These are phyloP conservation scores for Backusella westeae DNA, from an alignment of 192 early-diverging fungal species.

Conservation along the genomic window DNA sequence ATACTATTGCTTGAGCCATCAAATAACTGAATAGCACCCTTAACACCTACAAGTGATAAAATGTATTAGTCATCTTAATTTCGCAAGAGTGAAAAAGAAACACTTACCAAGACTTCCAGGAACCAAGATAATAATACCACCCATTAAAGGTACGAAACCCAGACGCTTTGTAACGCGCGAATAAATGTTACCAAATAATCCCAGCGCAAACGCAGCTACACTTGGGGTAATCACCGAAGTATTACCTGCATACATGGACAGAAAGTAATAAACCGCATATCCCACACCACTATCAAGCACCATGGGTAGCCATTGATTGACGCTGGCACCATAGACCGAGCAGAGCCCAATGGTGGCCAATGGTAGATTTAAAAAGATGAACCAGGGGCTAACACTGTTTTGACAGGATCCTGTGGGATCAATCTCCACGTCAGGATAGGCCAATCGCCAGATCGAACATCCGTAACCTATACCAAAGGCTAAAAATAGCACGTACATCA, in stretches of 20 bases:
- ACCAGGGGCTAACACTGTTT: slow-evolving; percentile 31
- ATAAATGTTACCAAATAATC: slow-evolving; percentile 74
- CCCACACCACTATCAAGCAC: slow-evolving; percentile 60
- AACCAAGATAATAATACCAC: slow-evolving; percentile 78
- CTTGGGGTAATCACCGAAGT: slow-evolving; percentile 54
- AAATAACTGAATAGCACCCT: slow-evolving; percentile 30
- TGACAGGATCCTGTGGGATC: slow-evolving; percentile 23
- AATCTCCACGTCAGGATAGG: background rate
- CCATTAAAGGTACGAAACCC: slow-evolving; percentile 78
- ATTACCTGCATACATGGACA: slow-evolving; percentile 49
- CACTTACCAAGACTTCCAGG: slow-evolving; percentile 73
- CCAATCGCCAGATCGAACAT: slow-evolving; percentile 27
- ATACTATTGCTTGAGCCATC: slow-evolving; percentile 29
- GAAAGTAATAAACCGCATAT: slow-evolving; percentile 64
- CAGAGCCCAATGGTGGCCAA: slow-evolving; percentile 42
- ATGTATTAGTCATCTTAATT: background rate
- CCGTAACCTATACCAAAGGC: slow-evolving; percentile 67
- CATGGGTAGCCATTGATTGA: slow-evolving; percentile 72
- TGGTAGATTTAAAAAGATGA: slow-evolving; percentile 44
- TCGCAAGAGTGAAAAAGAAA: background rate
- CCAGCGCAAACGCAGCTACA: slow-evolving; percentile 76
- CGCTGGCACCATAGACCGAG: slow-evolving; percentile 53
- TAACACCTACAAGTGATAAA: slow-evolving; percentile 19
- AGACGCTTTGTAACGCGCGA: slow-evolving; percentile 68
- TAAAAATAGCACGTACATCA: slow-evolving; percentile 77